A percentile compares a stretch with the other conserved stretches of the same genome.
Conservation (phyloP, 768 basidiomycete genomes). For the Neoboletus brunneissimus region DNA sequence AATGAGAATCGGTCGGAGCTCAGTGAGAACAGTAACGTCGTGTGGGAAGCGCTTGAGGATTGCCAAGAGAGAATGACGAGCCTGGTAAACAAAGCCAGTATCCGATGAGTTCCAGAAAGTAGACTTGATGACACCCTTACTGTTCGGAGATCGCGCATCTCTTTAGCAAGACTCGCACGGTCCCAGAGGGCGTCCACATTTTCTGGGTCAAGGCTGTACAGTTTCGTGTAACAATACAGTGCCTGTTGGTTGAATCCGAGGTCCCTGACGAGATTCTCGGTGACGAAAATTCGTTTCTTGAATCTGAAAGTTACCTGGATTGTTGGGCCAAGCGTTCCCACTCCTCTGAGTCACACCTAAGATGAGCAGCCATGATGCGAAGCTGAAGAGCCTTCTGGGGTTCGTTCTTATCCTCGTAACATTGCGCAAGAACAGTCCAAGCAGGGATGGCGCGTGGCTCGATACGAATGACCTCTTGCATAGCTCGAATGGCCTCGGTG, state of each 20-base stretch:
- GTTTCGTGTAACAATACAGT: background rate
- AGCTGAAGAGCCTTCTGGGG: conserved; percentile 13
- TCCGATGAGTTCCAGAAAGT: background rate
- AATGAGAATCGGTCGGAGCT: conserved; percentile 49
- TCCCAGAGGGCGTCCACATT: background rate
- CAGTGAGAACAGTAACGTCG: conserved; percentile 73
- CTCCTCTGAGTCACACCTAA: conserved; percentile 74
- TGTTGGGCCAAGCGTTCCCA: conserved; percentile 80
- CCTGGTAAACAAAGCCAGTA: background rate
- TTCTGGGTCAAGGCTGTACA: background rate
- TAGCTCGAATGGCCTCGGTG: conserved; percentile 66
- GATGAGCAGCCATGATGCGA: conserved; percentile 51
- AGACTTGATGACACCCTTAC: background rate
- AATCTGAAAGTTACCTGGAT: conserved; percentile 54
- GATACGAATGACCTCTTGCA: conserved; percentile 90
- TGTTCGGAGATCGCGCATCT: background rate
- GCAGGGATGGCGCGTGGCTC: conserved; percentile 81
- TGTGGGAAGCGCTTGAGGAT: conserved; percentile 35
- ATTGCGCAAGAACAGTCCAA: conserved; percentile 58
- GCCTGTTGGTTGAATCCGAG: background rate
- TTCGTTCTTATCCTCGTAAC: conserved; percentile 9
- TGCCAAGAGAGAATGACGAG: conserved; percentile 1
- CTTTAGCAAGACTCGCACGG: background rate
- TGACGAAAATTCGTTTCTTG: conserved; percentile 50
- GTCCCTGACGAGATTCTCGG: conserved; percentile 43